A percentile compares a stretch with the other conserved stretches of the same genome.
Evolutionary conservation across 2,329 filamentous ascomycete genomes (phyloP).

Genomic region (Nigrospora osmanthi): DNA sequence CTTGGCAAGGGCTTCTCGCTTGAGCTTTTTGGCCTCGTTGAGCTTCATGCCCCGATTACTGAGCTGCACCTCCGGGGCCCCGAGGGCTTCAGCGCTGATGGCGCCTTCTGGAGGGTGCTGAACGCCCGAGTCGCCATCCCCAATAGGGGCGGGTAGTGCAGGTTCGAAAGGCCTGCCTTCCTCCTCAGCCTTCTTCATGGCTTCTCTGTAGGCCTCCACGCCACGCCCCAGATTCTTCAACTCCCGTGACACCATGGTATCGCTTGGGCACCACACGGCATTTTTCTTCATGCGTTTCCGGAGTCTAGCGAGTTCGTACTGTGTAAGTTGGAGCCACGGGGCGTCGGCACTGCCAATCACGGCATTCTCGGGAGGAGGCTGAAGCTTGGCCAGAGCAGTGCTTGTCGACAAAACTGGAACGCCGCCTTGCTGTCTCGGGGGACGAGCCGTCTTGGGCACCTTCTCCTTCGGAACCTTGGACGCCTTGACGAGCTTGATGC

Average conservation of each 20-base stretch:
- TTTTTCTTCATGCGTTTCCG: slow-evolving; percentile 91
- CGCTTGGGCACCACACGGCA: slow-evolving; percentile 74
- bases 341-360: slow-evolving; percentile 50
- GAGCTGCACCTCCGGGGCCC: slow-evolving; percentile 53
- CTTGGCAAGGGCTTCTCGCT: slow-evolving; percentile 56
- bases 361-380: slow-evolving; percentile 53
- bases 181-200: slow-evolving; percentile 57
- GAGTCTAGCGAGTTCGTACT: slow-evolving; percentile 58
- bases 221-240: slow-evolving; percentile 64
- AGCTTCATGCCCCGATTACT: slow-evolving; percentile 71
- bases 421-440: slow-evolving; percentile 18
- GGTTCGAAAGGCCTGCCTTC: slow-evolving; percentile 54
- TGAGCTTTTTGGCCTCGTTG: slow-evolving; percentile 70
- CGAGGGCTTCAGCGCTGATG: slow-evolving; percentile 48
- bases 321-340: slow-evolving; percentile 59
- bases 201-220: slow-evolving; percentile 51
- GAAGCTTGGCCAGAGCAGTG: slow-evolving; percentile 30
- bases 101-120: slow-evolving; percentile 51
- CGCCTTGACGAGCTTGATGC: slow-evolving; percentile 41
- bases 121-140: slow-evolving; percentile 42
- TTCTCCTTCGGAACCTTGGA: slow-evolving; percentile 39
- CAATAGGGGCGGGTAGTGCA: slow-evolving; percentile 28
- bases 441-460: slow-evolving; percentile 19
- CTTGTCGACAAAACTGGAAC: slow-evolving; percentile 34
- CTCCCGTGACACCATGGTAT: slow-evolving; percentile 78